A percentile compares a stretch with the other conserved stretches of the same genome.
These are phyloP conservation scores for Phytophthora chlamydospora DNA, from an alignment of 352 stramenopile species.

Conservation along the genomic window DNA sequence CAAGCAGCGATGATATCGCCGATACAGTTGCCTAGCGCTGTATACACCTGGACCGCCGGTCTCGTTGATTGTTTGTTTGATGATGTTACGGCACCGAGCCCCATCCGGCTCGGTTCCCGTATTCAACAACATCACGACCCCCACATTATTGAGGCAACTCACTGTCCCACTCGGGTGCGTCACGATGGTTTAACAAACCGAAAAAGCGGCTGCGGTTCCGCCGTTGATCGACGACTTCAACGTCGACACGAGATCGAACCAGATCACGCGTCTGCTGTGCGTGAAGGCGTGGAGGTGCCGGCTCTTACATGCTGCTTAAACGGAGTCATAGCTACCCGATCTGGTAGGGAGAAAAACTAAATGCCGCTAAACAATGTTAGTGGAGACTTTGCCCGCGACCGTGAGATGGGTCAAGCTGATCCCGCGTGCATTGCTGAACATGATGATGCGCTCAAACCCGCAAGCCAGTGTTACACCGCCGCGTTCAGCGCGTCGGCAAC, in stretches of 20 bases:
- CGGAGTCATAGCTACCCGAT: too few species aligned
- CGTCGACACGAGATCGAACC: neutral
- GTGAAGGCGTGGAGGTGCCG: neutral
- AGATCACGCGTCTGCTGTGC: too few species aligned
- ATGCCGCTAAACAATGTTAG: too few species aligned
- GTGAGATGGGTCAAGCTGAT: slow-evolving; percentile 19
- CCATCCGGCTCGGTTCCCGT: slow-evolving; percentile 12
- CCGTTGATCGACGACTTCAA: slow-evolving; percentile 17
- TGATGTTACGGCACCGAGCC: slow-evolving; percentile 26
- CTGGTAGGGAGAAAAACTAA: too few species aligned
- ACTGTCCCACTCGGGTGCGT: slow-evolving; percentile 6
- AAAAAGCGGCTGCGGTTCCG: neutral
- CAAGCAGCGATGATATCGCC: slow-evolving; percentile 2
- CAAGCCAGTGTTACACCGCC: slow-evolving; percentile 11
- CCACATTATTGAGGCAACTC: neutral
- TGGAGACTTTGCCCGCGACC: slow-evolving; percentile 5
- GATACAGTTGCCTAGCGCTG: neutral
- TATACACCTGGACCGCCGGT: slow-evolving; percentile 13
- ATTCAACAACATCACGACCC: slow-evolving; percentile 13
- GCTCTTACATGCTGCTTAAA: neutral
- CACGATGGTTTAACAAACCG: slow-evolving; percentile 17
- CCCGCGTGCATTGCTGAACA: slow-evolving; percentile 6
- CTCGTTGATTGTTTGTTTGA: slow-evolving; percentile 7
- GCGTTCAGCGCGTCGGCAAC: slow-evolving; percentile 18
- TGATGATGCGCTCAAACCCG: neutral